A percentile compares a stretch with the other conserved stretches of the same genome.
These are phyloP conservation scores for Liquidambar formosana DNA, from an alignment of 164 flowering plant species.

Conservation along the genomic window DNA sequence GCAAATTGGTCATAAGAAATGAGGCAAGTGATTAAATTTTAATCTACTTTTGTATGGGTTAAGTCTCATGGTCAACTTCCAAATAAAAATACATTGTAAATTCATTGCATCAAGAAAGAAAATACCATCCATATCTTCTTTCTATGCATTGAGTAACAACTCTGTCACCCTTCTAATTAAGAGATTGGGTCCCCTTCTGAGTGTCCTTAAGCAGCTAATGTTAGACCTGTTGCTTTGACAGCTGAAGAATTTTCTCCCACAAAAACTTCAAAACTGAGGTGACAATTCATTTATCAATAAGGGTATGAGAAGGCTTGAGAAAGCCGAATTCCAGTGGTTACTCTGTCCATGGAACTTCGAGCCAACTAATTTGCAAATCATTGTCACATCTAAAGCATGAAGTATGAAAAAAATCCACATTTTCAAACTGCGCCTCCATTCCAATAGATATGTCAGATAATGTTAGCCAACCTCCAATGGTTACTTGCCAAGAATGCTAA, in stretches of 20 bases:
- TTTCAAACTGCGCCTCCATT: too few species aligned
- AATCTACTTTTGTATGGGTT: background rate
- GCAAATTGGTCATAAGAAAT: background rate
- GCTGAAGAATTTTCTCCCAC: background rate
- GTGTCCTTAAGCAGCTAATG: background rate
- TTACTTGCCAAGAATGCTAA: too few species aligned
- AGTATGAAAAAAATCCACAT: too few species aligned
- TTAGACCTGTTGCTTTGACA: background rate
- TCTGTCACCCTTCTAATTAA: background rate
- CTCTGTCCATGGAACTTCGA: too few species aligned
- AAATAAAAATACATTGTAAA: background rate
- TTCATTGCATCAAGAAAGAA: background rate
- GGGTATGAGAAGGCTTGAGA: background rate
- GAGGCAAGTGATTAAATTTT: background rate
- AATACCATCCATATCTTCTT: background rate
- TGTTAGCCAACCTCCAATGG: too few species aligned
- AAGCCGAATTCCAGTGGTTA: too few species aligned
- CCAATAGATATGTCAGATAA: too few species aligned
- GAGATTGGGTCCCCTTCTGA: background rate
- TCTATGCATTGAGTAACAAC: too few species aligned
- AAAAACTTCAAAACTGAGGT: background rate
- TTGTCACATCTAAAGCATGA: too few species aligned
- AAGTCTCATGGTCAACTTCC: background rate
- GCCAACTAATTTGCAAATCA: too few species aligned
- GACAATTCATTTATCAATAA: background rate